A percentile compares a stretch with the other conserved stretches of the same genome.
These are phyloP conservation scores for Melastoma malabathricum DNA, from an alignment of 345 rosid species.

Conservation along the genomic window DNA sequence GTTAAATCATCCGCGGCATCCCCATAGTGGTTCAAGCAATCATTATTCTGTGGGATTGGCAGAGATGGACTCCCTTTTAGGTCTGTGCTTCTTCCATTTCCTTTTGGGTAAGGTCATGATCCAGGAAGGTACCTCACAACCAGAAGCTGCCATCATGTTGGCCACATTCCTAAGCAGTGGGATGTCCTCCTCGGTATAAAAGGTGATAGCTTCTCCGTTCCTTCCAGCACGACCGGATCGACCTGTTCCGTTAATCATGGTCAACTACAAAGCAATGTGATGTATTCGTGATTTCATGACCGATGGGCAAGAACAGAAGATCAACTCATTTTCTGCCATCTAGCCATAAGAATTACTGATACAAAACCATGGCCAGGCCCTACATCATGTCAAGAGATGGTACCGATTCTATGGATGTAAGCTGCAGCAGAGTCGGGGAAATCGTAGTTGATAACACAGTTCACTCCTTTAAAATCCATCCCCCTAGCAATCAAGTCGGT, in stretches of 20 bases:
- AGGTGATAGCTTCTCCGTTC: constrained; percentile 75
- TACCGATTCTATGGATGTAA: constrained; percentile 94
- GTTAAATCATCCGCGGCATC: background rate
- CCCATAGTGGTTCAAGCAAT: background rate
- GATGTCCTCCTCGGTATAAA: constrained; percentile 71
- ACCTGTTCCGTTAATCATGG: constrained; percentile 21
- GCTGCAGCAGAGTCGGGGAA: constrained; percentile 87
- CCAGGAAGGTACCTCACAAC: constrained; percentile 91
- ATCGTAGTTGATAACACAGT: constrained; percentile 83
- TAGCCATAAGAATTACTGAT: too few species aligned
- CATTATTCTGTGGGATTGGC: constrained; percentile 34
- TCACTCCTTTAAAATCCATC: constrained; percentile 96
- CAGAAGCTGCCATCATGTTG: constrained; percentile 69
- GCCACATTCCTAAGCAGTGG: constrained; percentile 72
- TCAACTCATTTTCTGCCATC: too few species aligned
- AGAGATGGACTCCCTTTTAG: constrained; percentile 56
- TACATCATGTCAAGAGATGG: background rate
- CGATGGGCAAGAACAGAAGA: too few species aligned
- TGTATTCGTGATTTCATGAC: too few species aligned
- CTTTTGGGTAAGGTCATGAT: constrained; percentile 46
- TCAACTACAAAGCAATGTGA: too few species aligned
- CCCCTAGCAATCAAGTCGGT: constrained; percentile 94
- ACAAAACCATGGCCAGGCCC: too few species aligned
- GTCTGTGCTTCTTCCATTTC: constrained; percentile 82
- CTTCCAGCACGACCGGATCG: constrained; percentile 94